Base-by-base conservation (phyloP, 192 early-diverging fungal species). In the Gonapodya prolifera region DNA sequence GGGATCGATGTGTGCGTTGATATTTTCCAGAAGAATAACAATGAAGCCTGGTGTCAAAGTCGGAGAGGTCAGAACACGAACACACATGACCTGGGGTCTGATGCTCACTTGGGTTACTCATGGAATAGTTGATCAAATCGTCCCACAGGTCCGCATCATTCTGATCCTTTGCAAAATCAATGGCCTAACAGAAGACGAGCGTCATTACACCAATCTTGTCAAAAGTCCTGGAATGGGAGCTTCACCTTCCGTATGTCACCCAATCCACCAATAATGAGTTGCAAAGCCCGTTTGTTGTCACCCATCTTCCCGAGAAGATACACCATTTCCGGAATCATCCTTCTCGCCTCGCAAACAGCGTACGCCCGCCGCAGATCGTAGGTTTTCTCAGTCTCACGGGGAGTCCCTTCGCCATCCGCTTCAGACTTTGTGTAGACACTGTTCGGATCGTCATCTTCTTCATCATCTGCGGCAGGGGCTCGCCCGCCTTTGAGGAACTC, bases 81-180 rank as follows among this genome's bases (percentile, higher is more conserved):
- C 35, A 31, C 33, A 34, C 2, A 29, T 74, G 30, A n/a, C n/a
- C n/a, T n/a, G n/a, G n/a, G n/a, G n/a, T n/a, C n/a, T n/a, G n/a
- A 75, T 18, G 85, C 87, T 78, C 85, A 94, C 94, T 79, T 35
- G 98, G 98, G 80, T 99, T 98, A 80, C 98, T 95, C 87, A 92
- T 92, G 0, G 95, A 92, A 83, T 96, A 99, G 75, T 83, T 92
- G 8, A 98, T 84, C 34, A 99, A 80, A 82, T 99, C 98, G 82
- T 94, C 92, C 98, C 98, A 99, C 70, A 99, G 84, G 29, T 91
- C 92, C 29, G 92, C 91, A 83, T 99, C 96, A 78, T 94, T 95
- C 83, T 98, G 96, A 75, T 99, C 96, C 83, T 95, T 95, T 1
- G 95, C 94, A 89, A 99, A 99, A 77, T 97, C 95, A 79, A 99